Evolutionary conservation across 202 grass and related monocot genomes (phyloP).

Genomic region (Panicum virgatum): DNA sequence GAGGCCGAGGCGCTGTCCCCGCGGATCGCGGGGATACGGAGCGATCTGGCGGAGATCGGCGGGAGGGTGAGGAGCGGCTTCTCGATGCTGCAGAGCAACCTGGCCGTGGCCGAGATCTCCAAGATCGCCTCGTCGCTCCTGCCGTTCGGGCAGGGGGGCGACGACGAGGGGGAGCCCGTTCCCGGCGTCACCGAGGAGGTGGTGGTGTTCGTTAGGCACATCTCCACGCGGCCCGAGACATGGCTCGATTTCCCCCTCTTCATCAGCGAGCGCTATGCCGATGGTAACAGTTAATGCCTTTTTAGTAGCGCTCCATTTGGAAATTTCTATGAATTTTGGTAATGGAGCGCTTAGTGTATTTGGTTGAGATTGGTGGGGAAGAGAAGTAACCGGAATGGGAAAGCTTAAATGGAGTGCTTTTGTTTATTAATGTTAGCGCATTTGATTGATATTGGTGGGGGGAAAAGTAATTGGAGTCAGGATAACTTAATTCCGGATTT

Average conservation of each 20-base stretch:
- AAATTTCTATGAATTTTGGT: background rate
- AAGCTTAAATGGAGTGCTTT: background rate
- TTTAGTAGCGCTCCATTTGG: background rate
- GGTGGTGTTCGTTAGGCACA: constrained; percentile 65
- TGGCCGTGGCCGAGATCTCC: constrained; percentile 68
- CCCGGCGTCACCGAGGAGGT: constrained; percentile 62
- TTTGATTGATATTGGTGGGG: background rate
- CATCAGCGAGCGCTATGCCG: constrained; percentile 47
- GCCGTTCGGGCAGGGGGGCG: constrained; percentile 65
- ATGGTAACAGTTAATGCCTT: constrained; percentile 36
- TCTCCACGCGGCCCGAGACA: constrained; percentile 64
- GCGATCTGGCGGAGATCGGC: constrained; percentile 80
- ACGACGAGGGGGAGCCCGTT: constrained; percentile 42
- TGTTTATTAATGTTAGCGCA: background rate
- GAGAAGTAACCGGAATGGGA: background rate
- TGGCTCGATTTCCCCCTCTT: constrained; percentile 78
- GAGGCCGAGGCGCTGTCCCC: constrained; percentile 28
- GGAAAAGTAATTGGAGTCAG: background rate
- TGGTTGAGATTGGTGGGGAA: background rate
- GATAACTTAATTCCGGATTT: background rate
- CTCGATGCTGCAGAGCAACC: constrained; percentile 67
- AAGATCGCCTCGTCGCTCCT: constrained; percentile 84
- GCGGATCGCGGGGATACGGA: constrained; percentile 62
- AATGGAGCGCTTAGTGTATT: background rate
- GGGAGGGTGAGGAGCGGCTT: constrained; percentile 72